Evolutionary conservation across 805 yeast genomes (phyloP), one percentile per base, ranked within the genome.

Genomic region (Jamesozyma lodderae): DNA sequence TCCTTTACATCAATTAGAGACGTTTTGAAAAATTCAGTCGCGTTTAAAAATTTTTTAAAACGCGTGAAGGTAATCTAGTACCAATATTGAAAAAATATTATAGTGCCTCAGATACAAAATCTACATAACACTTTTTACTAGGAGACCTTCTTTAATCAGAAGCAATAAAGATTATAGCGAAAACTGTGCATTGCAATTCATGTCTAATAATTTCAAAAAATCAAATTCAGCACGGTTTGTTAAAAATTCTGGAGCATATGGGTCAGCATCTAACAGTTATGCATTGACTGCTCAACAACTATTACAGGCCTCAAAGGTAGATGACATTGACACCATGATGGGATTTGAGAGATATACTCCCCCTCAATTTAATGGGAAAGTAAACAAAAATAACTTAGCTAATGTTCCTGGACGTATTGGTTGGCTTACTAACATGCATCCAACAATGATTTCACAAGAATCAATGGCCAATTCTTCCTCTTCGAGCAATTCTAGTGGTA

Each of bases 391-490:
- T 2, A 45, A 48, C 17, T 15, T 50, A 14, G 44, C 43, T 17
- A 34, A 36, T 16, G 33, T 50, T 9, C 57, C 59, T 4, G 62
- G 61, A 1, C 51, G 61, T 31, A 48, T 53, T 3, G 99, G 98
- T 31, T 92, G 98, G 98, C 66, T 92, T 38, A 73, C 81, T 30
- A 94, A 92, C 54, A 86, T 92, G 92, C 98, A 90, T 63, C 76
- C 95, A 2, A 84, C 94, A 1, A 68, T 82, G 1, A 58, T 82
- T 3, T 75, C 81, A 2, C 70, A 75, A 10, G 75, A 73, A 4
- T 27, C 47, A 6, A 23, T 43, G 5, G 7, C 38, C 9, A 8
- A 11, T 10, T 17, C 10, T 13, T 11, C 13, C 20, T 15, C 39
- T 4, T 34, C 34, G 27, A 25, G 36, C 5, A 37, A 40, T 15